Base-by-base conservation (phyloP, 2,329 filamentous ascomycete species). In the Cercospora brassicicola region DNA sequence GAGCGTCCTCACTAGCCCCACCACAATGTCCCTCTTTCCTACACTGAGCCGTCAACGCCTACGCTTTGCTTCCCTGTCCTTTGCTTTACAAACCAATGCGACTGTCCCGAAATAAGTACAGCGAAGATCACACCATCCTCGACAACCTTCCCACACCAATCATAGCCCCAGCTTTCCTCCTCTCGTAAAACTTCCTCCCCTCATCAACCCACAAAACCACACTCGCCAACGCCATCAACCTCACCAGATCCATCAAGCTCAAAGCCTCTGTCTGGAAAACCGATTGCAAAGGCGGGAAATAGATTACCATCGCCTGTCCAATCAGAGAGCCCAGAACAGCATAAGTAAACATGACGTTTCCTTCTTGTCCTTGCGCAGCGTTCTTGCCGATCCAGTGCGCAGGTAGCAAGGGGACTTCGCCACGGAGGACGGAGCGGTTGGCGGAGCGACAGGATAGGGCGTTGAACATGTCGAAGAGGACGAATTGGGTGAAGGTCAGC, bases 381-480 rank as follows among this genome's bases (percentile, higher is more conserved):
- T 55, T 61, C 53, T 59, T 62, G 2, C 65, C 65, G 2, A 62
- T 42, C 66, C 68, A 68, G 8, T 65, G 56, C 8, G 66, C 59
- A 11, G 67, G 64, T 4, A 70, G 51, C 0, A 80, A 67, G 2
- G 72, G 72, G 6, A 81, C 85, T 78, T 99, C 94, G 48, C 95
- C 94, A 28, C 90, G 86, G 3, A 99, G 86, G 4, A 99, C 85
- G 10, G 92, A 96, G 79, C 98, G 98, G 70, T 87, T 89, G 78
- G 97, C 94, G 7, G 91, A 96, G 59, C 95, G 92, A 81, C 95
- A 99, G 15, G 92, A 90, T 23, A 99, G 85, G 1, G 95, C 95
- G 80, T 99, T 98, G 85, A 98, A 97, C 95, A 99, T 99, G 84
- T 99, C 95, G 80, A 98, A 99, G 64, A 99, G 87, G 56, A 99